Percentiles rank a stretch among this genome's conserved stretches.
Evolutionary conservation across 225 moss, liverwort and hornwort genomes (phyloP).

Genomic region (Antitrichia curtipendula): DNA sequence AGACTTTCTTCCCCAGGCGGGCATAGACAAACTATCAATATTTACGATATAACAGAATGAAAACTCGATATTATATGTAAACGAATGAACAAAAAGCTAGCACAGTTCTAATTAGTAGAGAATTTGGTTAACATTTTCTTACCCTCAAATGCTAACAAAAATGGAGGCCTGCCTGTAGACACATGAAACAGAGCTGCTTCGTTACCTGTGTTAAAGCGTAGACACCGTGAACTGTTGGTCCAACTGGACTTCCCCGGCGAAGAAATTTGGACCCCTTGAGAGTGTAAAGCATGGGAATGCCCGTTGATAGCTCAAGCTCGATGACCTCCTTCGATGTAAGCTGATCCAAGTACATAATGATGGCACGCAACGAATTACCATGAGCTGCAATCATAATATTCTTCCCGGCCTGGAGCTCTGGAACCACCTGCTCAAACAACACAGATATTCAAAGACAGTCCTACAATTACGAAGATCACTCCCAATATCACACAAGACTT

Average conservation of each 20-base stretch:
- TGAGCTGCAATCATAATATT: constrained; percentile 92
- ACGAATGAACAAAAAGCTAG: not conserved
- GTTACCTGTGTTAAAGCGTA: constrained; percentile 68
- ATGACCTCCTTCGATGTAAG: constrained; percentile 85
- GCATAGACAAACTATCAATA: not conserved
- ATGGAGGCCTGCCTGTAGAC: not conserved
- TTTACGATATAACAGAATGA: not conserved
- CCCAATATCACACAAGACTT: not conserved
- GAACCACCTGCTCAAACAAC: constrained; percentile 54
- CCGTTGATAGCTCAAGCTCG: constrained; percentile 86
- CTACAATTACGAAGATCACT: not conserved
- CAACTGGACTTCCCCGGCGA: constrained; percentile 80
- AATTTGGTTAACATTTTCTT: not conserved
- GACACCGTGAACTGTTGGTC: constrained; percentile 57
- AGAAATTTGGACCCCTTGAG: constrained; percentile 53
- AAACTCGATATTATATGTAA: not conserved
- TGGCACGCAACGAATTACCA: constrained; percentile 81
- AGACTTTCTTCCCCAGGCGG: not conserved
- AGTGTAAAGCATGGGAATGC: constrained; percentile 91
- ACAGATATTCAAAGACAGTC: not conserved
- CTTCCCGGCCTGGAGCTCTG: constrained; percentile 67
- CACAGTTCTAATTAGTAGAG: not conserved
- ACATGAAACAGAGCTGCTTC: not conserved
- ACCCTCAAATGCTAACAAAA: not conserved
- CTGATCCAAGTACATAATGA: constrained; percentile 93